Base-by-base conservation (phyloP, 176 grass and related monocot species). In the Otatea glauca region DNA sequence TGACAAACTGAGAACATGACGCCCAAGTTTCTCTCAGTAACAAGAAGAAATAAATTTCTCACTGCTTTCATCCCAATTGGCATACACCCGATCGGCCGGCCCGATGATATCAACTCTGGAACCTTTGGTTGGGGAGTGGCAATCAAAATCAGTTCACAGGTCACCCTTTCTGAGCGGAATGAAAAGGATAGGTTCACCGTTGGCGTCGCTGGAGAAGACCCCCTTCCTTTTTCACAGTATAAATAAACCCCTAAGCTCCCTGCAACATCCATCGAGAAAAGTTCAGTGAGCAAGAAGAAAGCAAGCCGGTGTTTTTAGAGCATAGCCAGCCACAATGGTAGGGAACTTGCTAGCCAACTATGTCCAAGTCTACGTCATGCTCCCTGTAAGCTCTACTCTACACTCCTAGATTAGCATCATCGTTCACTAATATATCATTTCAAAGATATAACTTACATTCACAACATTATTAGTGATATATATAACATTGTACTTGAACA, bases 361-460 rank as follows among this genome's bases (percentile, higher is more conserved):
- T 58, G 85, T 94, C 68, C 85, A 86, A 65, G 87, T 90, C 64
- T 90, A 86, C 68, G 90, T 90, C 48, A 94, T 92, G 92, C 85
- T 94, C 73, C 89, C 87, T 27, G 92, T 94, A 87, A 88, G 92
- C 73, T 43, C 24, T 68, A 29, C n/a, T 25, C 23, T 61, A 23
- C 20, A 51, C 43, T 0, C 3, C 61, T 0, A 29, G 11, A 61
- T 66, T 13, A 27, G 23, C 59, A 61, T 27, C 41, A 75, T 61
- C 41, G 67, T 79, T 6, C 13, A 42, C 45, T 14, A 23, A 65
- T 32, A 34, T 20, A 64, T 24, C 24, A 62, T 21, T 65, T 20
- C 43, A 35, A 65, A 17, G 42, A 32, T 65, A 16, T 34, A 64
- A 21, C 43, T 63, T 42, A 20, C 14, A 32, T 47, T 12, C 23